Evolutionary conservation across 1,284 basidiomycete species (phyloP).

Genomic region (Xanthoconium separans): DNA sequence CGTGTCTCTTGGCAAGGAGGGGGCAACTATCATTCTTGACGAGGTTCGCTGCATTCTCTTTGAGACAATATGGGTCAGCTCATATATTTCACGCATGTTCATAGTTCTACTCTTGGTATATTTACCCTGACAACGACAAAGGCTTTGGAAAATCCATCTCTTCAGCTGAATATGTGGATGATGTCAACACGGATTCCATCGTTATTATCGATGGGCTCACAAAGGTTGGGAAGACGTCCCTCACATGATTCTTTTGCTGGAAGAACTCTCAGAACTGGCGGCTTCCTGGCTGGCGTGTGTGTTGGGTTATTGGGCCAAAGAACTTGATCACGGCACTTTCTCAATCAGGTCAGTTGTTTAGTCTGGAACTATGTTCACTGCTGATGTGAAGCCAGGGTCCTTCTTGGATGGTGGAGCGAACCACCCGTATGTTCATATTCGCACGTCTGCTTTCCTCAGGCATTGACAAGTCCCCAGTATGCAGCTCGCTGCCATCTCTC

Average conservation of each 20-base stretch:
- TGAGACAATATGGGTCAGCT: not conserved
- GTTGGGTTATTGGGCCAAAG: constrained; percentile 97
- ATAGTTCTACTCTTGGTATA: constrained; percentile 90
- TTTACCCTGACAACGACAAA: constrained; percentile 77
- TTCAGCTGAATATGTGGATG: constrained; percentile 80
- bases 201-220: constrained; percentile 92
- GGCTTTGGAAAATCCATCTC: constrained; percentile 80
- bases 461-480: constrained; percentile 44
- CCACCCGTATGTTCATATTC: constrained; percentile 62
- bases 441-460: not conserved
- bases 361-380: not conserved
- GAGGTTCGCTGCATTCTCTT: constrained; percentile 52
- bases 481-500: constrained; percentile 81
- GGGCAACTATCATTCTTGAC: constrained; percentile 83
- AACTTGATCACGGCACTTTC: constrained; percentile 83
- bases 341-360: constrained; percentile 60
- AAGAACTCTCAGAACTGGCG: constrained; percentile 67
- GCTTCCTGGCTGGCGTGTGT: constrained; percentile 90
- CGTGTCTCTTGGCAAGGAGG: constrained; percentile 68
- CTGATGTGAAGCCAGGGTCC: constrained; percentile 47
- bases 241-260: not conserved
- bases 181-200: constrained; percentile 81
- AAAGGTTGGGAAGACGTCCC: constrained; percentile 52
- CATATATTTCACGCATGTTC: not conserved
- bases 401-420: constrained; percentile 90